Conservation (phyloP, 108 stramenopile genomes). For the Epipyxis sp. region DNA sequence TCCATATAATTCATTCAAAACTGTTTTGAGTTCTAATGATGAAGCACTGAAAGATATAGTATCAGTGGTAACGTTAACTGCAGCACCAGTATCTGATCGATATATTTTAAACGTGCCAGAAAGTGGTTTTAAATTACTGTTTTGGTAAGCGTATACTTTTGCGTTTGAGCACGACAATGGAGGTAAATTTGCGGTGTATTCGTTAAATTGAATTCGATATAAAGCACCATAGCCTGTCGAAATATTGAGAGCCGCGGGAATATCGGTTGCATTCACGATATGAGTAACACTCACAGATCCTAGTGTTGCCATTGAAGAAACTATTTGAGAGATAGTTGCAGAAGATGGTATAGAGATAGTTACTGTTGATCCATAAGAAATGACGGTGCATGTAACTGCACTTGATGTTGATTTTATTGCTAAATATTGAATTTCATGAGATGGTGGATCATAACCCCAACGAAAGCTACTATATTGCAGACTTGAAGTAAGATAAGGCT, state of each 20-base stretch:
- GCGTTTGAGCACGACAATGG: background rate
- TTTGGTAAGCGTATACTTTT: background rate
- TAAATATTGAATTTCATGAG: background rate
- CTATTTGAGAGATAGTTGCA: background rate
- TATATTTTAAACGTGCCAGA: background rate
- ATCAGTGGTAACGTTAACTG: background rate
- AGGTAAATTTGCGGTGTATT: background rate
- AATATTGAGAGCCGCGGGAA: background rate
- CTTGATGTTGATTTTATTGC: background rate
- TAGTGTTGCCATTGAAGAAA: background rate
- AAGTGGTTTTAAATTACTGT: background rate
- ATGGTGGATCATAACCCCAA: background rate
- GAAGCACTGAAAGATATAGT: background rate
- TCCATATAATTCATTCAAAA: background rate
- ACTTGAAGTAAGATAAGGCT: no score
- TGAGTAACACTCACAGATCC: background rate
- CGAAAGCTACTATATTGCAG: no score
- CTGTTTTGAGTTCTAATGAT: background rate
- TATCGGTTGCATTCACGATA: background rate
- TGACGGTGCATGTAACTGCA: background rate
- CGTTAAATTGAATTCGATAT: background rate
- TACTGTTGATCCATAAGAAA: background rate
- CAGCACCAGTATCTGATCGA: background rate
- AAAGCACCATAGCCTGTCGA: background rate
- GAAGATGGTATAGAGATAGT: background rate